Evolutionary conservation across 208 protist species (phyloP).

Genomic region (Leishmania gerbilli): DNA sequence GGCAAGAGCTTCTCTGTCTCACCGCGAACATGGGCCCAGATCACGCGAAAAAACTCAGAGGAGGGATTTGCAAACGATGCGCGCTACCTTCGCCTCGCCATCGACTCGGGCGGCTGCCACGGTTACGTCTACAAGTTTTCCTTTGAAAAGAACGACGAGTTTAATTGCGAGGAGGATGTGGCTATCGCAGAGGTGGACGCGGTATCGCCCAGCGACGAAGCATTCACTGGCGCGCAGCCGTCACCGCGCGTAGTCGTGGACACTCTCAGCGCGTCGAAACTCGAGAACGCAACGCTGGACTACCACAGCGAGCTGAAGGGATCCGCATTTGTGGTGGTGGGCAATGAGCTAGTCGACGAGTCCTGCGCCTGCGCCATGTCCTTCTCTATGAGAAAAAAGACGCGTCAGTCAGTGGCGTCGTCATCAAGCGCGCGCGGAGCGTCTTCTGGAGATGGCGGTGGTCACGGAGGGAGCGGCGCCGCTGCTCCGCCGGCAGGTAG

Average conservation of each 20-base stretch:
- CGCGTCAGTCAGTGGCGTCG: not conserved
- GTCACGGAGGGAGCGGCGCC: not conserved
- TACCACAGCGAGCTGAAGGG: slow-evolving; percentile 92
- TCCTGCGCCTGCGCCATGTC: slow-evolving; percentile 90
- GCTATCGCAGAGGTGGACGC: slow-evolving; percentile 64
- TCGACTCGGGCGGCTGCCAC: slow-evolving; percentile 90
- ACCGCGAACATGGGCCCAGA: slow-evolving; percentile 68
- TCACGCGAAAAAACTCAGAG: slow-evolving; percentile 71
- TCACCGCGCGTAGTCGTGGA: slow-evolving; percentile 74
- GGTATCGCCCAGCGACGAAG: slow-evolving; percentile 20
- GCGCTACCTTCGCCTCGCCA: slow-evolving; percentile 76
- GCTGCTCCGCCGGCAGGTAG: not conserved
- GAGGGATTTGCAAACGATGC: slow-evolving; percentile 78
- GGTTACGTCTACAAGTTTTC: slow-evolving; percentile 90
- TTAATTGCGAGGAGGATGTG: slow-evolving; percentile 73
- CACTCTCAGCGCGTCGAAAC: slow-evolving; percentile 66
- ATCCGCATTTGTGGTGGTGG: slow-evolving; percentile 86
- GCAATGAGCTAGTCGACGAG: slow-evolving; percentile 89
- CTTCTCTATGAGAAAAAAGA: slow-evolving; percentile 79
- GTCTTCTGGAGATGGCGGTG: not conserved
- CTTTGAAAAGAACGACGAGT: slow-evolving; percentile 51
- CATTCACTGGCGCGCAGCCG: slow-evolving; percentile 32
- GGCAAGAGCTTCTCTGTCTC: slow-evolving; percentile 77
- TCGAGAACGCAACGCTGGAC: slow-evolving; percentile 75
- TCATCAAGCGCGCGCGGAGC: not conserved